These are phyloP conservation scores for Thalassiosira hispida DNA, from an alignment of 352 stramenopile species.

Conservation along the genomic window DNA sequence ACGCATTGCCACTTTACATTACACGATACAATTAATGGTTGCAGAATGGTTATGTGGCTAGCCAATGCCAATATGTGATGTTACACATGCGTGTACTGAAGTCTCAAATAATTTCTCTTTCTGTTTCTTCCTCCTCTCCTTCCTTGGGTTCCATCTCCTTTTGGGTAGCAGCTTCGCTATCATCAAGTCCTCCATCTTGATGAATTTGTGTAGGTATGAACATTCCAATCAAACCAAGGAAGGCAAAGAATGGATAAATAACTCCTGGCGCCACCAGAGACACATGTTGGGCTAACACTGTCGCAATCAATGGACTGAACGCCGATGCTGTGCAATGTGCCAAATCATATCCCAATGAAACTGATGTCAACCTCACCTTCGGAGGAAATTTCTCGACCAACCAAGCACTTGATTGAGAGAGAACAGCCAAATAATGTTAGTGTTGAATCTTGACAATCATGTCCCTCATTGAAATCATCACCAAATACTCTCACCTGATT, in stretches of 20 bases:
- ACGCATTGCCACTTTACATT: too few species aligned
- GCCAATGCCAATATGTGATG: neutral
- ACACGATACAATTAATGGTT: neutral
- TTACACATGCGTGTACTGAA: too few species aligned
- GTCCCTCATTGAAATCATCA: too few species aligned
- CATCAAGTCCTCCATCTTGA: neutral
- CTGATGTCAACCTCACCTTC: constrained; percentile 58
- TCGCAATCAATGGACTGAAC: constrained; percentile 45
- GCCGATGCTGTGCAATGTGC: constrained; percentile 42
- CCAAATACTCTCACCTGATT: constrained; percentile 32
- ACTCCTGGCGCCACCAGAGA: constrained; percentile 11
- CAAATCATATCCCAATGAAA: constrained; percentile 66
- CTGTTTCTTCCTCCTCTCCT: neutral
- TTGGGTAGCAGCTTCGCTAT: neutral
- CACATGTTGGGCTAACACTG: constrained; percentile 25
- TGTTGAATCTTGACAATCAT: neutral
- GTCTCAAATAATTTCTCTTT: neutral
- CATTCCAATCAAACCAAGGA: constrained; percentile 35
- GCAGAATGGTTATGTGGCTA: neutral
- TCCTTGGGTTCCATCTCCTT: neutral
- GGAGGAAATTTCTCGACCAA: constrained; percentile 64
- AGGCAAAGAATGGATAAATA: constrained; percentile 26
- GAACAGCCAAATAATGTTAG: neutral
- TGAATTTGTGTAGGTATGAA: constrained; percentile 28
- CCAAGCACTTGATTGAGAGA: constrained; percentile 32